Base-by-base conservation (phyloP, 768 basidiomycete genomes). In the Mycena belliarum region DNA sequence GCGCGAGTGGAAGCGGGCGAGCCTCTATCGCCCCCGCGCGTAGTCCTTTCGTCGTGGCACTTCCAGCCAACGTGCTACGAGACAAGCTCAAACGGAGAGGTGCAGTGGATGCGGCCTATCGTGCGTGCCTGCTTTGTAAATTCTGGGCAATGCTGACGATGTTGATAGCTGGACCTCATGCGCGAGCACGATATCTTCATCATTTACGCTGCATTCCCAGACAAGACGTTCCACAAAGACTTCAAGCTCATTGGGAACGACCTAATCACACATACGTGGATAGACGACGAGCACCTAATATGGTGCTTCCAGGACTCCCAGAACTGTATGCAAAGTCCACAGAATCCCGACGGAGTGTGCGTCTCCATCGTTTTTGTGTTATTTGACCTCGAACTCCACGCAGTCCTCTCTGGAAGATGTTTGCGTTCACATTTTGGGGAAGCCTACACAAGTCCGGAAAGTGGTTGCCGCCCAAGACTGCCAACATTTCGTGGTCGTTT, bases 351-450 rank as follows among this genome's bases (percentile, higher is more conserved):
- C 7, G 60, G 60, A 2, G 47, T 61, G 60, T 61, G 42, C 37
- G 60, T 57, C 4, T 12, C 21, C 6, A 37, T 35, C 4, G 11
- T 35, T 35, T 35, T 35, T 14, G 11, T 4, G 12, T 12, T 32
- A 15, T 21, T 23, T 16, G 3, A 9, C 38, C 11, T 20, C 45
- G 7, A 12, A 11, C 6, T 16, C 26, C 23, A 42, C 29, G 8
- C 18, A 61, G 60, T 2, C 60, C 60, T 10, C 38, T 53, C 16
- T 58, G 56, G 55, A 57, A 61, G 33, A 28, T 61, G 28, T 61
- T 61, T 24, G 52, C 55, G n/a, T 57, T 61, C 45, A 61, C 55
- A 20, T 61, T 61, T 47, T 57, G 60, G 55, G 60, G 60, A 10
- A 61, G 55, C 51, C 50, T 53, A 10, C 55, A n/a, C n/a, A 41